Base-by-base conservation (phyloP, 2,329 filamentous ascomycete species). In the Penicillium sp. region DNA sequence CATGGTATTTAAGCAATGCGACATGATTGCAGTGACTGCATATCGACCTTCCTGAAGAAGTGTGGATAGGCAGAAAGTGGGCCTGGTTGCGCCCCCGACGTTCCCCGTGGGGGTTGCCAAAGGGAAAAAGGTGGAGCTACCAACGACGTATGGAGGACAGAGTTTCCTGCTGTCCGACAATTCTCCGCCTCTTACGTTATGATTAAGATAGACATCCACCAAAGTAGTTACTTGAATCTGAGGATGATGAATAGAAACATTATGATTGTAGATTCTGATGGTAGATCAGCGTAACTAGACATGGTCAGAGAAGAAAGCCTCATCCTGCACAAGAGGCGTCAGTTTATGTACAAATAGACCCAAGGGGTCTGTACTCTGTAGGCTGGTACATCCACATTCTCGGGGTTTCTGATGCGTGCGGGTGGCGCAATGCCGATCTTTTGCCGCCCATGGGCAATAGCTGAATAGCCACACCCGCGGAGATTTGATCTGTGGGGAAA, bases 41-140 rank as follows among this genome's bases (percentile, higher is more conserved):
- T 54, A 58, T 17, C 54, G 50, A 63, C 59, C 63, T 63, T 61
- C 48, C 61, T 57, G 54, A 65, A 58, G 53, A 53, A 55, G 58
- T 45, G 48, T 34, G n/a, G 48, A 50, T 39, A 14, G 34, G 14
- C 14, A 35, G 55, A 35, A 51, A 50, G 57, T 57, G 57, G 57
- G 47, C 31, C 53, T 41, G 14, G 25, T n/a, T 15, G n/a, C 34
- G 3, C 49, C 47, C 35, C 49, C 42, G 20, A 17, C 17, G 20
- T 17, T 59, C 56, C 61, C 61, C 60, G 47, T 25, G 57, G 57
- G 62, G 60, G 49, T 60, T 45, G 41, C 17, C n/a, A n/a, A 38
- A 35, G 48, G 49, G 42, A 55, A 51, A 35, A 22, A 57, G 55
- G 37, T 25, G 49, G 49, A 52, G 49, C 34, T 43, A 39, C 25